Conservation (phyloP, 169 alveolate species). For the Eimeria maxima region DNA sequence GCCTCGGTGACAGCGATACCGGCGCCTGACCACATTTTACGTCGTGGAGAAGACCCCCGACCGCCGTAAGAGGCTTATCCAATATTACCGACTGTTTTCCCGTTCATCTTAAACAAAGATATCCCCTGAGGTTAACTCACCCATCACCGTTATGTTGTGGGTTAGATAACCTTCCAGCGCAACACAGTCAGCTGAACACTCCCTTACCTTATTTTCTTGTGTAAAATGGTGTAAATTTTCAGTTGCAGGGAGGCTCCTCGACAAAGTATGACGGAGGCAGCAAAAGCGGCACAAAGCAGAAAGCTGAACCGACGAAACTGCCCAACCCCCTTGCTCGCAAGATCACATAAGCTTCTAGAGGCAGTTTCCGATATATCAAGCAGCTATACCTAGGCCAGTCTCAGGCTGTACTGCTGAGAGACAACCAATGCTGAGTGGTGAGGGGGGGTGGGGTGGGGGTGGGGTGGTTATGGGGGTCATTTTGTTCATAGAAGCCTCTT, state of each 20-base stretch:
- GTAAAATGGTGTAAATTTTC: neutral
- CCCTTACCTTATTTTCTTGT: neutral
- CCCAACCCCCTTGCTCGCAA: neutral
- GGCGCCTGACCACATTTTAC: neutral
- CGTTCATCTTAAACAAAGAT: neutral
- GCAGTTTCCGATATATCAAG: neutral
- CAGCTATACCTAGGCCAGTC: neutral
- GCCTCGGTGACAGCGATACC: neutral
- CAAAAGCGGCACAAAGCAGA: neutral
- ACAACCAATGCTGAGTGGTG: too few species aligned
- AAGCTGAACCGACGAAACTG: neutral
- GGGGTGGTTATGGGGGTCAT: too few species aligned
- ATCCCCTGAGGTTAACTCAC: neutral
- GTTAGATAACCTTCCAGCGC: neutral
- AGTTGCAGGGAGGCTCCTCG: neutral
- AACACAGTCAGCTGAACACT: neutral
- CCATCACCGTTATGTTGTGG: neutral
- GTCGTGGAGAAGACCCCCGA: neutral
- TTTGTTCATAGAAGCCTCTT: too few species aligned
- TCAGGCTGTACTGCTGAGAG: too few species aligned
- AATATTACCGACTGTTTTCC: neutral
- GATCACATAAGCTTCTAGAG: too few species aligned
- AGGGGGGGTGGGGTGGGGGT: too few species aligned
- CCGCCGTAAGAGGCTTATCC: neutral
- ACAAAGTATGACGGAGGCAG: neutral